phyloP scores from a whole-genome alignment of 768 basidiomycete genomes.

The Termitomyces sp. region DNA sequence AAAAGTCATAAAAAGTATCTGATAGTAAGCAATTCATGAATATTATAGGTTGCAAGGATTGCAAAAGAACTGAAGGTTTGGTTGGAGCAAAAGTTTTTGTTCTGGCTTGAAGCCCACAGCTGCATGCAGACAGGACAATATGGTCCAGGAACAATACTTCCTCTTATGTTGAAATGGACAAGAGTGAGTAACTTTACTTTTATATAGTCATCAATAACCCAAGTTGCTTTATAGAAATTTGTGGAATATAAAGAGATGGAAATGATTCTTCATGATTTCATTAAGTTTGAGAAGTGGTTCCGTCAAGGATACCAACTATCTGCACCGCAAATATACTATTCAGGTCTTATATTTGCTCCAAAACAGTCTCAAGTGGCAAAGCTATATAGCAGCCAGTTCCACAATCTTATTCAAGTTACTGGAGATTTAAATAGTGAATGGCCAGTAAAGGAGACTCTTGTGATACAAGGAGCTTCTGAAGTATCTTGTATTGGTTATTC shows the following conservation, averaged over 20 bases:
- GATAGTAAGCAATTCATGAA: too few species aligned
- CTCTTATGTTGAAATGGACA: not conserved
- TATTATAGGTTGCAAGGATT: too few species aligned
- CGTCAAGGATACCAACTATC: not conserved
- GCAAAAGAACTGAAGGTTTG: not conserved
- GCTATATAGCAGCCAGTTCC: not conserved
- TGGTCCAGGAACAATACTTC: not conserved
- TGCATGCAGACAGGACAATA: not conserved
- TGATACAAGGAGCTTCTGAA: not conserved
- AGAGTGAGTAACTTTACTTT: not conserved
- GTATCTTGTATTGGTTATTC: not conserved
- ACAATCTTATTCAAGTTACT: constrained; percentile 5
- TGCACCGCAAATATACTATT: constrained; percentile 1
- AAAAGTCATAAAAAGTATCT: too few species aligned
- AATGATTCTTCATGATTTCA: not conserved
- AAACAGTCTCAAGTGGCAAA: not conserved
- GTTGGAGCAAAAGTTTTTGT: constrained; percentile 4
- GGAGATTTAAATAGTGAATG: not conserved
- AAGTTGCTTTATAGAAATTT: not conserved
- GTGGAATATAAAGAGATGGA: not conserved
- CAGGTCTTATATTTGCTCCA: not conserved
- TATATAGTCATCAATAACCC: not conserved
- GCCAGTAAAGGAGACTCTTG: not conserved
- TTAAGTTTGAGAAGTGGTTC: constrained; percentile 2
- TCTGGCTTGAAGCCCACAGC: constrained; percentile 18